These are phyloP conservation scores for Theobroma grandiflorum DNA, from an alignment of 441 rosid species.

Conservation along the genomic window DNA sequence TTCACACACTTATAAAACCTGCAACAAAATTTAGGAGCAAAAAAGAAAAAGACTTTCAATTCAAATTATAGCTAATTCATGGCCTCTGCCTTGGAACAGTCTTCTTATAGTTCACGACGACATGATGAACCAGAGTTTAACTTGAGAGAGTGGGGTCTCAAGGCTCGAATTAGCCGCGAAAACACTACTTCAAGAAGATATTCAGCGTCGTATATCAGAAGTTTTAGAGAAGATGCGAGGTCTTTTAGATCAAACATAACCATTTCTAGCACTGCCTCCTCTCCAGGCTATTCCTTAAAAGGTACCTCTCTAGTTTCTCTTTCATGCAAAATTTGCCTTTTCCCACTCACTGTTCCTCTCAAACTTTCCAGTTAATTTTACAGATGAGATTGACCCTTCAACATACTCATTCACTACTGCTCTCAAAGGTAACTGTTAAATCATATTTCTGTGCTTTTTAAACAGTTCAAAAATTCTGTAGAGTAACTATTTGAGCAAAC, in stretches of 20 bases:
- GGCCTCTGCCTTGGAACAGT: conserved; percentile 47
- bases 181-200: conserved; percentile 81
- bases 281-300: conserved; percentile 80
- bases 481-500: neutral
- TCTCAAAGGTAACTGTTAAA: conserved; percentile 61
- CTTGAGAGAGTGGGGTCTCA: conserved; percentile 71
- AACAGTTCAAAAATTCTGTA: neutral
- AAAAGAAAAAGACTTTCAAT: neutral
- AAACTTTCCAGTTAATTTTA: conserved; percentile 9
- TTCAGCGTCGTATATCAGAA: conserved; percentile 84
- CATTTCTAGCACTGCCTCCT: conserved; percentile 96
- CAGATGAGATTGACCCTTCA: conserved; percentile 93
- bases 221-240: conserved; percentile 77
- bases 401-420: conserved; percentile 92
- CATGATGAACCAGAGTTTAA: conserved; percentile 62
- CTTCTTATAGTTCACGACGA: conserved; percentile 33
- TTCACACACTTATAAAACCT: neutral
- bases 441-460: neutral
- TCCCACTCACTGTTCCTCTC: neutral
- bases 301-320: conserved; percentile 37
- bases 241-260: conserved; percentile 69
- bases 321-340: neutral
- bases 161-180: conserved; percentile 65
- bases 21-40: neutral
- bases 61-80: conserved; percentile 26